phyloP scores from a whole-genome alignment of 139 green algal species.

The Chlorella sorokiniana region DNA sequence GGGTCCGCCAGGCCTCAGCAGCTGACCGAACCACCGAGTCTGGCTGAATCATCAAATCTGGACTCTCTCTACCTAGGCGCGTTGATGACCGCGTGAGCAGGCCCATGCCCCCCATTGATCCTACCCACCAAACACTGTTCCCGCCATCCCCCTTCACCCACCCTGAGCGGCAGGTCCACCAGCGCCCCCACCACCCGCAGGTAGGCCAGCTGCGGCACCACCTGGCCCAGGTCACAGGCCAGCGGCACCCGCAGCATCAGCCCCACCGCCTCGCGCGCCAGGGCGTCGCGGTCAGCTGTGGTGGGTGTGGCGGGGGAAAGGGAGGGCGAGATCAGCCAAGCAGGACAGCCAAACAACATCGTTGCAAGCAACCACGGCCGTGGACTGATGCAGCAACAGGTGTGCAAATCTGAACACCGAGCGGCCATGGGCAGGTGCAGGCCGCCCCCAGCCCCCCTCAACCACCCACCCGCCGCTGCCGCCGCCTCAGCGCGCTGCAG shows the following conservation, averaged over 20 bases:
- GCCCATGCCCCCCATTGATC: background rate
- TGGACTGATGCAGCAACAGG: no score
- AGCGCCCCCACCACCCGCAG: constrained; percentile 62
- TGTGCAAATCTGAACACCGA: background rate
- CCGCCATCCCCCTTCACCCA: background rate
- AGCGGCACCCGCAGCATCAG: constrained; percentile 66
- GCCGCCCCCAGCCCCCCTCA: no score
- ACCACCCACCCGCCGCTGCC: background rate
- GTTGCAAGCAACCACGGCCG: no score
- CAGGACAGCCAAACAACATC: background rate
- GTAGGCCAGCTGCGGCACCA: constrained; percentile 71
- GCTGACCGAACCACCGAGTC: no score
- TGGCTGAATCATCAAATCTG: no score
- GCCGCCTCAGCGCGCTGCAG: constrained; percentile 42
- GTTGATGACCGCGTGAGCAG: no score
- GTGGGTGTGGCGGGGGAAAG: background rate
- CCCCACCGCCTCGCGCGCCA: constrained; percentile 60
- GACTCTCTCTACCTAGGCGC: no score
- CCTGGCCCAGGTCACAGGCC: constrained; percentile 60
- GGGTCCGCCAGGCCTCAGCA: background rate
- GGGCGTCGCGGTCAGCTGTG: constrained; percentile 55
- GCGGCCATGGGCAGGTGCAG: background rate
- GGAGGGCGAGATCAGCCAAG: background rate
- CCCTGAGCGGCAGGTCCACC: constrained; percentile 48
- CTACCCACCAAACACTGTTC: background rate